Evolutionary conservation across 2,329 filamentous ascomycete species (phyloP).

Genomic region (Macrophomina tecta): DNA sequence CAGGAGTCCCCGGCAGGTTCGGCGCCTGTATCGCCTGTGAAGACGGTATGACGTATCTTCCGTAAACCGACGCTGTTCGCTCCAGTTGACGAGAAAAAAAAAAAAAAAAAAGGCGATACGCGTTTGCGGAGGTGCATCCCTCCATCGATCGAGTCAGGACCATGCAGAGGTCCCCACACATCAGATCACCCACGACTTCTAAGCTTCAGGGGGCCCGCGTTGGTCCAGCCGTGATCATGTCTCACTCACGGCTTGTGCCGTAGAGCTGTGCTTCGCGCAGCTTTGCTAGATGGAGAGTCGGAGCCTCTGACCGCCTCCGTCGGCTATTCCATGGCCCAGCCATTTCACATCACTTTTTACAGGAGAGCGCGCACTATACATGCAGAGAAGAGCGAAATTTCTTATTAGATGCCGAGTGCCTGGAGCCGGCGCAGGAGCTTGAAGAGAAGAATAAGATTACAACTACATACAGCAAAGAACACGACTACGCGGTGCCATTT

Average conservation of each 20-base stretch:
- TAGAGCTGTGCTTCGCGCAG: not conserved
- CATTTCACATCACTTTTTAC: no score
- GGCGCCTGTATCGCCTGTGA: no score
- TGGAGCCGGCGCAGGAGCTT: no score
- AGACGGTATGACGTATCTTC: no score
- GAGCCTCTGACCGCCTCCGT: not conserved
- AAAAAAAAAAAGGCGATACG: not conserved
- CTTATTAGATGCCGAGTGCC: no score
- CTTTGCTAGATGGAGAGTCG: not conserved
- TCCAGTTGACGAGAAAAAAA: not conserved
- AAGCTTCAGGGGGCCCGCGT: not conserved
- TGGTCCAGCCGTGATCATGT: not conserved
- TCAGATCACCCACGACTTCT: not conserved
- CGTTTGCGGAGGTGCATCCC: not conserved
- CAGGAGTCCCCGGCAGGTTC: no score
- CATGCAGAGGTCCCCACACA: not conserved
- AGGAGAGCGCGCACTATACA: no score
- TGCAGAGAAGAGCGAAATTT: no score
- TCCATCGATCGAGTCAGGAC: constrained; percentile 20
- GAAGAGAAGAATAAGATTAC: no score
- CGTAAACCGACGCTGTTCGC: not conserved
- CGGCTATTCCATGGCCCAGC: not conserved
- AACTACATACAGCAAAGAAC: not conserved
- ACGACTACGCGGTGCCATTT: not conserved
- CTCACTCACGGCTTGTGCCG: constrained; percentile 1